These are phyloP conservation scores for Teratosphaeria nubilosa DNA, from an alignment of 2,329 filamentous ascomycete genomes.

Conservation along the genomic window DNA sequence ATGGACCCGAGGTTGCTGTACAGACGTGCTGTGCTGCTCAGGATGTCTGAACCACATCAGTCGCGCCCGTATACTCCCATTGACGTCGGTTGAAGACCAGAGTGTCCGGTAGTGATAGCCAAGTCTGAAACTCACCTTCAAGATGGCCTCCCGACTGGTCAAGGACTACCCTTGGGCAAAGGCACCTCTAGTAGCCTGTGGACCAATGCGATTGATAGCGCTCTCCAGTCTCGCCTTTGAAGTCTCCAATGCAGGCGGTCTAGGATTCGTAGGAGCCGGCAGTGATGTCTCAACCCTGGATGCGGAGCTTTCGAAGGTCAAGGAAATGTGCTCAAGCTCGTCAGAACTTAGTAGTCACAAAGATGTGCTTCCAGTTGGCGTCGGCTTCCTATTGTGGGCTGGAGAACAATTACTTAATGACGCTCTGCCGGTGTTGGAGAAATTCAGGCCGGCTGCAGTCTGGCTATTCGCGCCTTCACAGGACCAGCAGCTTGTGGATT, in stretches of 20 bases:
- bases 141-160: not conserved
- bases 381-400: constrained; percentile 51
- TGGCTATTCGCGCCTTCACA: constrained; percentile 56
- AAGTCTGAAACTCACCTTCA: not conserved
- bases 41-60: not conserved
- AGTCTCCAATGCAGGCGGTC: constrained; percentile 43
- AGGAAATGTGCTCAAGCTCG: not conserved
- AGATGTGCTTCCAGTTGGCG: constrained; percentile 40
- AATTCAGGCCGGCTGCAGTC: constrained; percentile 48
- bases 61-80: not conserved
- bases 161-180: constrained; percentile 49
- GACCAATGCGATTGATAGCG: constrained; percentile 60
- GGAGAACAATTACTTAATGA: constrained; percentile 13
- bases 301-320: constrained; percentile 9
- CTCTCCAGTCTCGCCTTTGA: constrained; percentile 45
- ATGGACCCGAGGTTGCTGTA: not conserved
- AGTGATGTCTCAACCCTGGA: constrained; percentile 14
- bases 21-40: not conserved
- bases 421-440: constrained; percentile 40
- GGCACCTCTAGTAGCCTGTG: constrained; percentile 48
- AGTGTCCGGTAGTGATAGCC: not conserved
- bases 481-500: constrained; percentile 27
- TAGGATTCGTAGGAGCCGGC: constrained; percentile 36
- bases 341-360: constrained; percentile 3
- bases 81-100: not conserved